Evolutionary conservation across 2,329 filamentous ascomycete genomes (phyloP), one percentile per base, ranked within the genome.

Genomic region (Chrysosporium queenslandicum): DNA sequence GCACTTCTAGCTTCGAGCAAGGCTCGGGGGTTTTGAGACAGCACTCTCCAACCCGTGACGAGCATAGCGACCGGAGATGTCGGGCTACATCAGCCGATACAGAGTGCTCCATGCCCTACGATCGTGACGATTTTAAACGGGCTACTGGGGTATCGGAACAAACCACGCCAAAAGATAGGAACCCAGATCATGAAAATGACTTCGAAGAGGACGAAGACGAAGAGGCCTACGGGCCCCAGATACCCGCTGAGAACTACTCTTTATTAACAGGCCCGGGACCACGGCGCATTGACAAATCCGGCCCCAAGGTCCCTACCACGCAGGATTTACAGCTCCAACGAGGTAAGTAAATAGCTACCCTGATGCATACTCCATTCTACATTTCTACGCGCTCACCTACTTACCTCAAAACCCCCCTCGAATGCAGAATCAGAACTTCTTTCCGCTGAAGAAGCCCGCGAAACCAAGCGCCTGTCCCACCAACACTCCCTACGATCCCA

Each of bases 311-410:
- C 36, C 89, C 91, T 0, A 83, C 72, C 2, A 68, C 83, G 12
- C 76, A 88, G 57, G 91, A 97, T 67, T 74, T 97, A 6, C 77
- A 85, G 45, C 67, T 86, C 56, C 70, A 66, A 53, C 66, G 67
- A 64, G 72, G 70, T 69, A 50, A 18, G 34, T 46, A 41, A 20
- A n/a, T n/a, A n/a, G n/a, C n/a, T n/a, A n/a, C n/a, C n/a, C n/a
- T n/a, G n/a, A 2, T 27, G 9, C 2, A 43, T 16, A 29, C 12
- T 29, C 14, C n/a, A n/a, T 11, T 20, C 23, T 23, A n/a, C 27
- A 20, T 4, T 12, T 8, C 48, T 29, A 36, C 40, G 12, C 4
- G 16, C 11, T 9, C 21, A 16, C 41, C n/a, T 7, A 30, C 25
- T 21, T 25, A 41, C 30, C 23, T 58, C 11, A 63, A 60, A 7